Evolutionary conservation across 371 early-diverging fungal species (phyloP), one percentile per base, ranked within the genome.

Genomic region (Mortierella sp.): DNA sequence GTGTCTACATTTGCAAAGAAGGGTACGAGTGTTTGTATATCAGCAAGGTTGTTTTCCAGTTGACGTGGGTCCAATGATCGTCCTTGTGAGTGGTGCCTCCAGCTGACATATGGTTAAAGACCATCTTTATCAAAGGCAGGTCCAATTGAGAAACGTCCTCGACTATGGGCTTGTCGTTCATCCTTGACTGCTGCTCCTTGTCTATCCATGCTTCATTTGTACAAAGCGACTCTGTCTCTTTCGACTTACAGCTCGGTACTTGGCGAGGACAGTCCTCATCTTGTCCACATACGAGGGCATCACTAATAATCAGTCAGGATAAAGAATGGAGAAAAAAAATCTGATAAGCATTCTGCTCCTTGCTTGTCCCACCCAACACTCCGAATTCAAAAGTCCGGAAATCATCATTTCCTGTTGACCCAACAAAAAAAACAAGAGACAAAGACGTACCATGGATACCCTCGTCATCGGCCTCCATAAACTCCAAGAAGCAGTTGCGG

Each of bases 401-500:
- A 68, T 18, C 21, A 38, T 24, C 24, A 10, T 38, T 65, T 56
- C 32, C 35, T 60, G 68, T 68, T 68, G 68, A 16, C 16, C 38
- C 63, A 63, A 60, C 63, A 35, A 63, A 32, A 29, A 32, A 12
- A 32, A 12, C 35, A 68, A 24, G 11, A 35, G 35, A 3, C 6
- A 38, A 35, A 65, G 38, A 29, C 55, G 58, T 80, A 76, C 76
- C 75, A 77, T 90, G 92, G 41, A 78, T 91, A 90, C 94, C 94
- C 65, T 88, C 76, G 14, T 93, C 88, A 46, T 90, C 87, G 1
- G 93, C 95, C 79, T 95, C 90, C 88, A 98, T 87, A 81, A 95
- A 95, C 82, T 97, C 98, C 78, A 99, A 84, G 82, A 98, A 94
- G 68, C 94, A 94, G 76, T 93, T 92, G 0, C 90, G 90, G 21